Evolutionary conservation across 768 basidiomycete species (phyloP), one percentile per base, ranked within the genome.

Genomic region (Russula sp.): DNA sequence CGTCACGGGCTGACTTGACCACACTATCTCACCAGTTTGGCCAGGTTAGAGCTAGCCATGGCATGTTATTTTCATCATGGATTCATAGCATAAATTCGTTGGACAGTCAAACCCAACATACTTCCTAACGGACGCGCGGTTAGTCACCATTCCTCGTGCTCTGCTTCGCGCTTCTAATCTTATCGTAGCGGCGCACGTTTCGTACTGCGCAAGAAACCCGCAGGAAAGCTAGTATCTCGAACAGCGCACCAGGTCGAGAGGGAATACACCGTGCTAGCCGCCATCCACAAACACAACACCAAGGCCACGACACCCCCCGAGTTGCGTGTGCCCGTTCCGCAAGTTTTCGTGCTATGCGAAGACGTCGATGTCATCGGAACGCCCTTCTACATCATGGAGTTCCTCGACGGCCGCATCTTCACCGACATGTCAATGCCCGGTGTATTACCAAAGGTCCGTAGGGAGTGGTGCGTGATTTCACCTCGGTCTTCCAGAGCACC

Each of bases 201-300:
- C 66, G 96, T 98, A 16, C 76, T 98, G 59, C 88, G 96, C 20
- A 93, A 97, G 74, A 96, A 97, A 70, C 96, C 96, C 25, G 84
- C 87, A 0, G 96, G 96, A 0, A 77, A 85, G 43, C 83, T 98
- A 9, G 76, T 99, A 29, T 94, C 93, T 5, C 79, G 83, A 53
- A 99, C 94, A 3, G 96, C 96, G 1, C 96, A 99, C 73, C 89
- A 94, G 73, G 83, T 99, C 42, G 96, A 98, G 71, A 86, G 97
- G 50, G 96, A 99, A 77, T 97, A 87, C 73, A 80, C 79, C 32
- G 83, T 96, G 68, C 78, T 98, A 13, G 75, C 76, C 38, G 88
- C 93, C 6, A 76, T 99, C 22, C 85, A 92, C 70, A 77, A 73
- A 47, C 81, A 93, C 73, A 97, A 96, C 70, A 72, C 68, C 38